Evolutionary conservation across 768 basidiomycete species (phyloP).

Genomic region (Russula vinacea): DNA sequence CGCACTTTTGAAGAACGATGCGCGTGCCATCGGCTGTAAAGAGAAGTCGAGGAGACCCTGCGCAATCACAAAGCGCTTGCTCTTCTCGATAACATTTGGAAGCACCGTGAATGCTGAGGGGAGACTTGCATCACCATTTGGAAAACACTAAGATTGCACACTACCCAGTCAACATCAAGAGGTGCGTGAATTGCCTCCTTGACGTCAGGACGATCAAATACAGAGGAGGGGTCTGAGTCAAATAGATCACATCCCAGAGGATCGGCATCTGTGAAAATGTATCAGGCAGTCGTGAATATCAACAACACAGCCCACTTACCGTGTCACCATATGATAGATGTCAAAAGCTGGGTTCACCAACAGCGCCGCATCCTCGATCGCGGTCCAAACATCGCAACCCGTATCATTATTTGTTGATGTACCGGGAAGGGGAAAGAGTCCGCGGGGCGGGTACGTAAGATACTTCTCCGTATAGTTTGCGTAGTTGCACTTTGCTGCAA

Average conservation of each 20-base stretch:
- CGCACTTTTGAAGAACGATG: constrained; percentile 41
- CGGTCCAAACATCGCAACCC: constrained; percentile 67
- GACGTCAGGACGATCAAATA: constrained; percentile 72
- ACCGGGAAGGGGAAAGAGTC: constrained; percentile 64
- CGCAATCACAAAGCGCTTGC: constrained; percentile 59
- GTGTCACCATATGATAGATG: constrained; percentile 74
- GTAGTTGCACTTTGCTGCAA: constrained; percentile 58
- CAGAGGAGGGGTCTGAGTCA: constrained; percentile 51
- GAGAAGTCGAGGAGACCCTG: constrained; percentile 74
- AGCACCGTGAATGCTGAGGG: constrained; percentile 64
- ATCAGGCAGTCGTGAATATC: background rate
- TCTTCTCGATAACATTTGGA: constrained; percentile 76
- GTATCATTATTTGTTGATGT: constrained; percentile 44
- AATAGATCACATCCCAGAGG: constrained; percentile 65
- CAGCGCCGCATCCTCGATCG: constrained; percentile 60
- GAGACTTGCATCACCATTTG: constrained; percentile 54
- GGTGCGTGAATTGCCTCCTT: constrained; percentile 73
- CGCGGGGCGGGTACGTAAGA: constrained; percentile 67
- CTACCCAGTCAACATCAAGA: constrained; percentile 52
- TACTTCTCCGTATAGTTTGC: constrained; percentile 57
- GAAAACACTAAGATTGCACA: constrained; percentile 63
- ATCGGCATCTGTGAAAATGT: constrained; percentile 47
- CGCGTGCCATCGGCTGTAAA: constrained; percentile 63
- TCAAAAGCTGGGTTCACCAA: constrained; percentile 71
- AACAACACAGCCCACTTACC: constrained; percentile 32